phyloP scores from a whole-genome alignment of 768 basidiomycete genomes.

The Baorangia bicolor region DNA sequence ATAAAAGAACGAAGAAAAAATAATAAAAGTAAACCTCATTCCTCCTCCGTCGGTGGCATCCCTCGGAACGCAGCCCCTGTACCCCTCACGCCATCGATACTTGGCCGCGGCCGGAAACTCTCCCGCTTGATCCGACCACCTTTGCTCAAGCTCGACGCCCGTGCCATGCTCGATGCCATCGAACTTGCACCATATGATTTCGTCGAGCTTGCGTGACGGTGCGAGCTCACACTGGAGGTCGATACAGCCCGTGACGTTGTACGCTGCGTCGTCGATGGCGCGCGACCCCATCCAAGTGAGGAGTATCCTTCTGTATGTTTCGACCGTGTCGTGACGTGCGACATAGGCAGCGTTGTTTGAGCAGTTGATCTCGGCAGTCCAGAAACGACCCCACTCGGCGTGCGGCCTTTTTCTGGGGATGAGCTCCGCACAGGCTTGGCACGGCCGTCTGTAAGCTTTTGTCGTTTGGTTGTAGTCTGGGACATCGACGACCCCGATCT shows the following conservation, averaged over 20 bases:
- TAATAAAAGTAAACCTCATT: slow-evolving; percentile 11
- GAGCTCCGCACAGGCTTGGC: slow-evolving; percentile 20
- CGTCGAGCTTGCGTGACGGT: slow-evolving; percentile 7
- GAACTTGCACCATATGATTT: slow-evolving; percentile 17
- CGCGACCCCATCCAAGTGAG: slow-evolving; percentile 36
- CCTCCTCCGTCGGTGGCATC: slow-evolving; percentile 29
- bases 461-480: slow-evolving; percentile 59
- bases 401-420: slow-evolving; percentile 30
- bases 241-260: slow-evolving; percentile 23
- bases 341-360: neutral
- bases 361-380: slow-evolving; percentile 9
- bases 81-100: slow-evolving; percentile 47
- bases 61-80: slow-evolving; percentile 15
- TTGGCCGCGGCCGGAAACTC: slow-evolving; percentile 83
- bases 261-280: slow-evolving; percentile 34
- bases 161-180: slow-evolving; percentile 8
- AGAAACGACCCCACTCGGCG: slow-evolving; percentile 23
- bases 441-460: slow-evolving; percentile 47
- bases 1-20: neutral
- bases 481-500: slow-evolving; percentile 44
- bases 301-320: slow-evolving; percentile 29
- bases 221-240: slow-evolving; percentile 6
- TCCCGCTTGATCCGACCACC: slow-evolving; percentile 59
- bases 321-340: slow-evolving; percentile 25
- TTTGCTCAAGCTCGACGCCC: slow-evolving; percentile 37